These are phyloP conservation scores for Apiotrichum domesticum DNA, from an alignment of 1,284 basidiomycete species.

Conservation along the genomic window DNA sequence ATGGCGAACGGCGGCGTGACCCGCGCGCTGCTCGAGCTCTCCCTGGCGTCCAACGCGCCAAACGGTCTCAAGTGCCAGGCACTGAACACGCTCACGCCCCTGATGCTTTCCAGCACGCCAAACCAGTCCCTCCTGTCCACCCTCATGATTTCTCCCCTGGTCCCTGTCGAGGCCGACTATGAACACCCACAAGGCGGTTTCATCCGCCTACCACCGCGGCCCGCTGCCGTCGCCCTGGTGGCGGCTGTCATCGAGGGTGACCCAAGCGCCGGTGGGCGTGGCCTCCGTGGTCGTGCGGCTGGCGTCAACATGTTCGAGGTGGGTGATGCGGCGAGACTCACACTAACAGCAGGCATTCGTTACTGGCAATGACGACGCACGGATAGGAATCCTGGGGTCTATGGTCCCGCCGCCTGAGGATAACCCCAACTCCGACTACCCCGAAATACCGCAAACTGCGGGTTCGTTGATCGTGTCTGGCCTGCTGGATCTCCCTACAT, in stretches of 20 bases:
- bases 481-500: constrained; percentile 46
- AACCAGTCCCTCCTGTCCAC: constrained; percentile 52
- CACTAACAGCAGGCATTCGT: constrained; percentile 34
- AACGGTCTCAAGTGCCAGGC: constrained; percentile 76
- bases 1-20: constrained; percentile 59
- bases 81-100: constrained; percentile 69
- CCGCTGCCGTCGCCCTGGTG: constrained; percentile 47
- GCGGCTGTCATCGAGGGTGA: constrained; percentile 42
- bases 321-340: constrained; percentile 3
- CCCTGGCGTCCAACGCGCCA: constrained; percentile 86
- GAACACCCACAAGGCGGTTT: constrained; percentile 47
- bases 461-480: constrained; percentile 52
- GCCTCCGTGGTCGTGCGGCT: constrained; percentile 45
- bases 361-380: constrained; percentile 44
- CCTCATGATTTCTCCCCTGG: constrained; percentile 47
- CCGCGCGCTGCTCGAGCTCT: constrained; percentile 78
- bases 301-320: constrained; percentile 50
- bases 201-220: constrained; percentile 41
- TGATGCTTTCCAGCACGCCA: constrained; percentile 46
- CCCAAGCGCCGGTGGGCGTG: constrained; percentile 30
- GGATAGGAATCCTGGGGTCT: constrained; percentile 45
- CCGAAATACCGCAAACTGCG: constrained; percentile 40
- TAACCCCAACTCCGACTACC: constrained; percentile 24
- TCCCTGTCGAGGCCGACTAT: constrained; percentile 45
- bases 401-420: constrained; percentile 30